These are phyloP conservation scores for apple (Malus domestica) DNA, from an alignment of 306 rosid species.

Conservation along the genomic window ASM211411v1 NC_041790.1:233501-234000, in stretches of 20 bases:
- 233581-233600: neutral
- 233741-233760: slow-evolving; percentile 22
- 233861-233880: neutral
- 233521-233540: too few relatives aligned
- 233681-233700: slow-evolving; percentile 71
- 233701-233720: slow-evolving; percentile 73
- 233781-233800: neutral
- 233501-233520: slow-evolving; percentile 28
- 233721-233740: slow-evolving; percentile 20
- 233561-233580: neutral
- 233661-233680: slow-evolving; percentile 69
- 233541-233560: neutral
- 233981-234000: neutral
- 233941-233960: neutral
- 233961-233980: neutral
- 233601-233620: too few relatives aligned
- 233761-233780: slow-evolving; percentile 13
- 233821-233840: neutral
- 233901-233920: neutral
- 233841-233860: neutral
- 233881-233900: neutral
- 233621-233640: slow-evolving; percentile 4
- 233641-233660: slow-evolving; percentile 60
- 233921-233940: neutral
- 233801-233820: neutral